Evolutionary conservation across 805 yeast species (phyloP), one percentile per base, ranked within the genome.

Genomic region (Candida ipomoeae): DNA sequence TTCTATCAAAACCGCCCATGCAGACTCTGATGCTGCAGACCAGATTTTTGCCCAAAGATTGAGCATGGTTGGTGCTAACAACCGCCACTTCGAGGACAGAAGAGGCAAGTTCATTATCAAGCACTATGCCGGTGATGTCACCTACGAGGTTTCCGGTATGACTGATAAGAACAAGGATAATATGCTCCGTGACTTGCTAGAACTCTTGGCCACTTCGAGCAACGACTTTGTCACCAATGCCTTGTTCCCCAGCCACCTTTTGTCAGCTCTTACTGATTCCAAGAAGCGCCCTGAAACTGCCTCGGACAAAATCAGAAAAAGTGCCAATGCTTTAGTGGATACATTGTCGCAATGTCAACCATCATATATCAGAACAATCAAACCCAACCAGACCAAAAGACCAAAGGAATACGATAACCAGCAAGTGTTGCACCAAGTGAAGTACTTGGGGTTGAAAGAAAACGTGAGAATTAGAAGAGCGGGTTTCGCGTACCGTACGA

Each of bases 41-140:
- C 96, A 90, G 70, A 88, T 95, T 0, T 94, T 94, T 69, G 87
- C 94, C 15, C 96, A 89, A 74, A 81, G 97, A 69, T 77, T 94
- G 62, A 87, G 89, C 58, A 78, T 88, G 82, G 87, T 94, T 51
- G 77, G 77, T 7, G 75, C 90, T 6, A 69, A 79, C 20, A 91
- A 90, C 67, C 85, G 88, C 21, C 95, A 94, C 67, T 90, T 94
- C 64, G 97, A 91, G 61, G 80, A 87, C 60, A 83, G 99, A 63
- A 84, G 87, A 55, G 80, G 84, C 33, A 92, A 94, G 67, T 94
- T 94, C 59, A 73, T 94, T 49, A 82, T 94, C 63, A 91, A 89
- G 71, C 99, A 94, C 70, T 94, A 94, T 72, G 99, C 99, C 20
- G 99, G 99, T 64, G 99, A 94, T 71, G 99, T 94, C 44, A 87